phyloP scores from a whole-genome alignment of 306 rosid genomes.

The Myrica gale region DNA sequence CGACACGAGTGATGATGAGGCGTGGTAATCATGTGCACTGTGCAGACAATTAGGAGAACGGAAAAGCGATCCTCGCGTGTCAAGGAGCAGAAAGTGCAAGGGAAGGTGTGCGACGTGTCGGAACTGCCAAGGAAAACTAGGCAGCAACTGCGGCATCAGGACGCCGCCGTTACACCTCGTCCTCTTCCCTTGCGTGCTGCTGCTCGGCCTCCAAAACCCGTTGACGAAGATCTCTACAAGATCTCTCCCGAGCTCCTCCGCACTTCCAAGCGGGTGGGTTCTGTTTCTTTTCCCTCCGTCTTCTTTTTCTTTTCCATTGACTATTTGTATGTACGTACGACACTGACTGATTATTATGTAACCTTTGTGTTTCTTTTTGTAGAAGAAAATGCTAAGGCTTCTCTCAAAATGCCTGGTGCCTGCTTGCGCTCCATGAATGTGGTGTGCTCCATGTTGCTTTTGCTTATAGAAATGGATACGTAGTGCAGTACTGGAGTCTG shows the following conservation, averaged over 20 bases:
- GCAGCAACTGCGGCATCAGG: neutral
- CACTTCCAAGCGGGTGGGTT: conserved; percentile 50
- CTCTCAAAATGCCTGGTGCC: conserved; percentile 82
- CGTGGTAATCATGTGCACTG: neutral
- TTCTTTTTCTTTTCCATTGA: neutral
- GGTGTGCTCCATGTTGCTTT: neutral
- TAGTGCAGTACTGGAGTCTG: neutral
- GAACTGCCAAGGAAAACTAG: conserved; percentile 41
- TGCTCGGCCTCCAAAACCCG: conserved; percentile 53
- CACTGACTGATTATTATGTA: neutral
- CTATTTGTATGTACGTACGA: no score
- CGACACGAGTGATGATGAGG: neutral
- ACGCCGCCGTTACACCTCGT: conserved; percentile 39
- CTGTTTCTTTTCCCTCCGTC: neutral
- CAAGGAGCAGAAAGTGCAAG: conserved; percentile 45
- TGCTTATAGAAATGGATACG: neutral
- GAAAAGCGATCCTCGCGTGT: conserved; percentile 39
- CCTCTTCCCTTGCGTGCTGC: neutral
- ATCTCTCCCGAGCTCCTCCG: conserved; percentile 82
- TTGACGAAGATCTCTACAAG: conserved; percentile 90
- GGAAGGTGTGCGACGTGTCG: conserved; percentile 60
- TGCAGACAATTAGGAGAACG: conserved; percentile 32
- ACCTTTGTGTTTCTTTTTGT: conserved; percentile 4
- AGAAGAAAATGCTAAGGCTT: conserved; percentile 76
- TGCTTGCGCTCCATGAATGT: conserved; percentile 60